Conservation (phyloP, 2,329 filamentous ascomycete species). For the Elsinoe fawcettii region DNA sequence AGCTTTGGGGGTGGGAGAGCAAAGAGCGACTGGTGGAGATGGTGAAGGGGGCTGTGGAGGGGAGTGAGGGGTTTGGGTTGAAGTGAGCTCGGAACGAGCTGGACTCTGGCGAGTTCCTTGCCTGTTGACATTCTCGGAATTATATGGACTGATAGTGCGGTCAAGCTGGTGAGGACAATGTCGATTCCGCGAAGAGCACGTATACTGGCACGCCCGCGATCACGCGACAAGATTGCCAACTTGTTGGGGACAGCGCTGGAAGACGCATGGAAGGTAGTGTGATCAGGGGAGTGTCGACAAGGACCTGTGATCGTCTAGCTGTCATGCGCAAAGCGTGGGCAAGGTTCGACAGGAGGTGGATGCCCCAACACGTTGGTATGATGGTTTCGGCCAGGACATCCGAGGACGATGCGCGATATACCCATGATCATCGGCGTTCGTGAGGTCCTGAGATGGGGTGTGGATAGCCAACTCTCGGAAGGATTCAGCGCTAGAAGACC, state of each 20-base stretch:
- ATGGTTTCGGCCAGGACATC: background rate
- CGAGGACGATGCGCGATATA: background rate
- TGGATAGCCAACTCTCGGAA: background rate
- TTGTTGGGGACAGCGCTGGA: background rate
- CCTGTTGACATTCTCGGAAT: too few relatives aligned
- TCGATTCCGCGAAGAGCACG: too few relatives aligned
- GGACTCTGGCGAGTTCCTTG: too few relatives aligned
- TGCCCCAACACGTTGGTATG: background rate
- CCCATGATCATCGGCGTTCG: background rate
- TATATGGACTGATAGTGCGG: too few relatives aligned
- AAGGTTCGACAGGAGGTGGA: background rate
- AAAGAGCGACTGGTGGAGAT: slow-evolving; percentile 60
- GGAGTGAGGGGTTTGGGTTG: slow-evolving; percentile 87
- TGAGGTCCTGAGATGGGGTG: background rate
- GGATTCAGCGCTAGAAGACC: background rate
- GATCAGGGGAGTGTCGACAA: background rate
- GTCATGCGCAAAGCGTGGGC: background rate
- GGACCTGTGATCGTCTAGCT: background rate
- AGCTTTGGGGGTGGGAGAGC: slow-evolving; percentile 63
- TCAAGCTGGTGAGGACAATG: too few relatives aligned
- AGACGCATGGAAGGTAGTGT: background rate
- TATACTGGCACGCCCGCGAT: background rate
- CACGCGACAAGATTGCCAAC: background rate
- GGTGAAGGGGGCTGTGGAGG: slow-evolving; percentile 79
- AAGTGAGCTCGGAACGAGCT: slow-evolving; percentile 44